Evolutionary conservation across 2,329 filamentous ascomycete species (phyloP).

Genomic region (Colletotrichum phormii): DNA sequence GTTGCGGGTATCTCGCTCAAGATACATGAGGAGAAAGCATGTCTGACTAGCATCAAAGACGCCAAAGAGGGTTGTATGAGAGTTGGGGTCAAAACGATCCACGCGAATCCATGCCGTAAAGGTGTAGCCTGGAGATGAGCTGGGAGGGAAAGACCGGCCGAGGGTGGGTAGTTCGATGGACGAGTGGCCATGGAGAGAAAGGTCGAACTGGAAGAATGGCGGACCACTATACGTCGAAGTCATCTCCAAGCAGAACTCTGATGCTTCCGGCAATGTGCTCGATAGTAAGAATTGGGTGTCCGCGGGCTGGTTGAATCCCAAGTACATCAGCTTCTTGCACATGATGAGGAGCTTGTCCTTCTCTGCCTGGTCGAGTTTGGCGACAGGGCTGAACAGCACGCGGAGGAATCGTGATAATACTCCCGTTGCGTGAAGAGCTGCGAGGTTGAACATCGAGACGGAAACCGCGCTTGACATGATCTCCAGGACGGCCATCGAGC

Average conservation of each 20-base stretch:
- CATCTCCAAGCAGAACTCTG: conserved; percentile 79
- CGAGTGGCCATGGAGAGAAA: conserved; percentile 87
- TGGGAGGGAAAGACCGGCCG: conserved; percentile 85
- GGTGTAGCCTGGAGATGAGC: conserved; percentile 85
- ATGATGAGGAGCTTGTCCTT: conserved; percentile 71
- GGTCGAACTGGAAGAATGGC: conserved; percentile 92
- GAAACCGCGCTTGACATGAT: conserved; percentile 69
- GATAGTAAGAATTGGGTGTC: conserved; percentile 82
- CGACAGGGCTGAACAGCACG: conserved; percentile 66
- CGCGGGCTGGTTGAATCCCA: conserved; percentile 83
- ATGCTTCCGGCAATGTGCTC: conserved; percentile 62
- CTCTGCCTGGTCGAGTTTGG: conserved; percentile 66
- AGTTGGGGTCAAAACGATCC: conserved; percentile 84
- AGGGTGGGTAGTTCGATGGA: conserved; percentile 92
- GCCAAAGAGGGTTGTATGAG: conserved; percentile 95
- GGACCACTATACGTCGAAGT: conserved; percentile 81
- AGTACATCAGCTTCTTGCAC: conserved; percentile 75
- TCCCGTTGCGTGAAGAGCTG: conserved; percentile 78
- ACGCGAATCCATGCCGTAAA: conserved; percentile 90
- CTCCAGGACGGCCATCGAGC: conserved; percentile 74
- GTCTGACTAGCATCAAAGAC: conserved; percentile 92
- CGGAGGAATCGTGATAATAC: conserved; percentile 75
- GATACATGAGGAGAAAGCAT: conserved; percentile 92
- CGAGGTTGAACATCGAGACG: conserved; percentile 76
- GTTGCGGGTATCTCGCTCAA: conserved; percentile 93